Conservation (phyloP, 306 rosid genomes). For the Inga leiocalycina region DNA sequence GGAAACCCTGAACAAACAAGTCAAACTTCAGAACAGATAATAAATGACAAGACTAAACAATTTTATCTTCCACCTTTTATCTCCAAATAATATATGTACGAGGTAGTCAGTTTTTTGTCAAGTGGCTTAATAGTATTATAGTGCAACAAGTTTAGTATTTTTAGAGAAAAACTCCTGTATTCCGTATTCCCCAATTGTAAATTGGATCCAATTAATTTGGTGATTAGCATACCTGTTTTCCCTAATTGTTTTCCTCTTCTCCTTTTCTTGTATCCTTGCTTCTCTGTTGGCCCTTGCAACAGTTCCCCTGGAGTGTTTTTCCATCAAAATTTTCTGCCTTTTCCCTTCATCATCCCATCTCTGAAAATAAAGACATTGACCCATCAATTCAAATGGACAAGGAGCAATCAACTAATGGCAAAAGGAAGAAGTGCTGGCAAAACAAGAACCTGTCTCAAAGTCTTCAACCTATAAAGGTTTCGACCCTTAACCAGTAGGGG, state of each 20-base stretch:
- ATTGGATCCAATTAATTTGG: not conserved
- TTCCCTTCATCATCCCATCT: conserved; percentile 77
- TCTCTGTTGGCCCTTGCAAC: conserved; percentile 77
- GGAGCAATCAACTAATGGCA: conserved; percentile 12
- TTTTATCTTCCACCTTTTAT: not conserved
- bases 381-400: conserved; percentile 17
- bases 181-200: not conserved
- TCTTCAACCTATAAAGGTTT: conserved; percentile 82
- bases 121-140: not conserved
- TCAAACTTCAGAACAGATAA: not conserved
- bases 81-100: not conserved
- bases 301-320: conserved; percentile 81
- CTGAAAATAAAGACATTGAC: conserved; percentile 40
- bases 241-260: conserved; percentile 42
- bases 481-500: conserved; percentile 90
- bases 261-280: conserved; percentile 63
- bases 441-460: conserved; percentile 80
- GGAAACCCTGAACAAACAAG: conserved; percentile 52
- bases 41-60: conserved; percentile 3
- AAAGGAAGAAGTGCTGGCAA: conserved; percentile 23
- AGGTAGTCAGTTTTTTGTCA: not conserved
- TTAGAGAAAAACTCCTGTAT: not conserved
- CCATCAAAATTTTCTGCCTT: conserved; percentile 64
- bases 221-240: conserved; percentile 50
- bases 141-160: not conserved